A percentile compares a stretch with the other conserved stretches of the same genome.
phyloP scores from a whole-genome alignment of 768 basidiomycete genomes.

The Termitomyces sp. region DNA sequence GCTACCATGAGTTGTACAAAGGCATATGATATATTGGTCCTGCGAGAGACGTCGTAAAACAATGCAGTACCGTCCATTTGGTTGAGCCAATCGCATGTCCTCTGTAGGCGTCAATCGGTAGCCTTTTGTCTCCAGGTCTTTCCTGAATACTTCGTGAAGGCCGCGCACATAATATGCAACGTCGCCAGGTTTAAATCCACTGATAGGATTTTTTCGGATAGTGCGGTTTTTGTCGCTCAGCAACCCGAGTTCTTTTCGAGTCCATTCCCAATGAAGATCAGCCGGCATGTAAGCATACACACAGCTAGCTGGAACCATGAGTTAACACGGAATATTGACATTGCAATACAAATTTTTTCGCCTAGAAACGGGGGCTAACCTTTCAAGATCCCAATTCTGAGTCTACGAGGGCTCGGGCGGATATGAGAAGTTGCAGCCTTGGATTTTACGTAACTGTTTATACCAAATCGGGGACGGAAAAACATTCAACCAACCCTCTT shows the following conservation, averaged over 20 bases:
- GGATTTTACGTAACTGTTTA: too few relatives aligned
- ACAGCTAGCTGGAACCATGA: not conserved
- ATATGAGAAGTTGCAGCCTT: too few relatives aligned
- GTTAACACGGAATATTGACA: not conserved
- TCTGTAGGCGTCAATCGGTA: conserved; percentile 20
- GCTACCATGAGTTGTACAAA: conserved; percentile 31
- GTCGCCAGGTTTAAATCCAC: conserved; percentile 24
- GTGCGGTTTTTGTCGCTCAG: not conserved
- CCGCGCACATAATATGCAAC: conserved; percentile 22
- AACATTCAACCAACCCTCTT: too few relatives aligned
- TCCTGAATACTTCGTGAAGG: conserved; percentile 18
- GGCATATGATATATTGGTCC: conserved; percentile 31
- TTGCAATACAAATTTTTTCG: not conserved
- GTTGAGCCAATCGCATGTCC: conserved; percentile 1
- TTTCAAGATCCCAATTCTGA: not conserved
- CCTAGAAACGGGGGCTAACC: not conserved
- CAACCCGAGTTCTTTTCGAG: conserved; percentile 6
- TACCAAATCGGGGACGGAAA: too few relatives aligned
- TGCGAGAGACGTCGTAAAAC: conserved; percentile 26
- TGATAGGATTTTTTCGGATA: not conserved
- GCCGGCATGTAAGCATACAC: conserved; percentile 15
- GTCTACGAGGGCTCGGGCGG: too few relatives aligned
- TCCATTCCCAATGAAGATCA: conserved; percentile 16
- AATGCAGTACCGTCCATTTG: conserved; percentile 30
- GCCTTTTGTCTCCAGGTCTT: conserved; percentile 17